Evolutionary conservation across 768 basidiomycete genomes (phyloP).

Genomic region (Gelatoporia subvermispora): DNA sequence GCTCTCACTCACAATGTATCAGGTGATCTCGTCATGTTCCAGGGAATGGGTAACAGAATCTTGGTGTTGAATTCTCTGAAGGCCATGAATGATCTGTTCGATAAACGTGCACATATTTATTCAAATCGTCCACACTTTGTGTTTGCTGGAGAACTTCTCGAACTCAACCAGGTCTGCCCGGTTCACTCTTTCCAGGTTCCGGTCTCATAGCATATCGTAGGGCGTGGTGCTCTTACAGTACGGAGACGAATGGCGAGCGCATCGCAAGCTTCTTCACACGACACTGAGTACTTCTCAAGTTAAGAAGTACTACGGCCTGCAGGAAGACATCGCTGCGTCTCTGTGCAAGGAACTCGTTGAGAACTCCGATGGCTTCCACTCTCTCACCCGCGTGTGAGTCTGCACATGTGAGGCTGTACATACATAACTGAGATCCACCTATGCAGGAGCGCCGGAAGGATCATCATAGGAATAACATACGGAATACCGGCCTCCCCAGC

Average conservation of each 20-base stretch:
- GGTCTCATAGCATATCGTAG: constrained; percentile 6
- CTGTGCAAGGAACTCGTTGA: constrained; percentile 8
- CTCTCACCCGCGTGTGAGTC: constrained; percentile 6
- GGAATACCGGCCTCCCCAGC: constrained; percentile 3
- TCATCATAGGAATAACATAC: constrained; percentile 9
- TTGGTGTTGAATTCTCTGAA: constrained; percentile 8
- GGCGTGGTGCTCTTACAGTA: constrained; percentile 21
- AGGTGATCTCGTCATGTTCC: constrained; percentile 29
- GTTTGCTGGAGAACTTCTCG: constrained; percentile 32
- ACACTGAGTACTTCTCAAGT: constrained; percentile 27
- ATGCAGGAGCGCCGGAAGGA: background rate
- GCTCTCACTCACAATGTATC: background rate
- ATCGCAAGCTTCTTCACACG: constrained; percentile 25
- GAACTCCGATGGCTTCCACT: constrained; percentile 4
- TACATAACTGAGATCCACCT: too few species aligned
- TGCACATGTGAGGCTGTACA: constrained; percentile 1
- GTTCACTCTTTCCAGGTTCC: too few species aligned
- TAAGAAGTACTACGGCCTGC: constrained; percentile 27
- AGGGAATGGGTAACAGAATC: constrained; percentile 23
- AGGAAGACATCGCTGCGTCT: constrained; percentile 23
- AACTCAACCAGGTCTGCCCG: constrained; percentile 12
- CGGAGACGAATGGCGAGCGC: constrained; percentile 17
- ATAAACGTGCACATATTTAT: constrained; percentile 15
- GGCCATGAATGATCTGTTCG: constrained; percentile 8
- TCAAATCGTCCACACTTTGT: constrained; percentile 24